These are phyloP conservation scores for Melanomma pulvis-pyrius DNA, from an alignment of 495 filamentous ascomycete genomes.

Conservation along the genomic window DNA sequence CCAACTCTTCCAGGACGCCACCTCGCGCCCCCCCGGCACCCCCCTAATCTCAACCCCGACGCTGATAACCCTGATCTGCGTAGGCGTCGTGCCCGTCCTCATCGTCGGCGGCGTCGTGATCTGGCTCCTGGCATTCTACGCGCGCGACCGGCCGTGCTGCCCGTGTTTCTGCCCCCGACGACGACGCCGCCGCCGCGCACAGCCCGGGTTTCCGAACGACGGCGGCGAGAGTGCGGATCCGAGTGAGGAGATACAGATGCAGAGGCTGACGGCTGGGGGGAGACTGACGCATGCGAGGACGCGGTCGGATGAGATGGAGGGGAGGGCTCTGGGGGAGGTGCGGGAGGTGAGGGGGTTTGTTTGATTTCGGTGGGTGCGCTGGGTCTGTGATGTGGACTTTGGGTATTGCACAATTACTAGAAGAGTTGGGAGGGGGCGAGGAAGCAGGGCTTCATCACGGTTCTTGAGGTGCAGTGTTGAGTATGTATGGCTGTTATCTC, in stretches of 20 bases:
- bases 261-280: background rate
- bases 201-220: background rate
- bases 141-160: background rate
- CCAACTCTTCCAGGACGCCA: background rate
- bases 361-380: background rate
- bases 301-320: background rate
- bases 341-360: background rate
- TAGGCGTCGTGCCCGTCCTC: slow-evolving; percentile 18
- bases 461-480: too few species aligned
- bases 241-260: background rate
- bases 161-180: background rate
- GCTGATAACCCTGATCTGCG: background rate
- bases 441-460: too few species aligned
- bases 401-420: too few species aligned
- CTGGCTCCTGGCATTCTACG: slow-evolving; percentile 4
- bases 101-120: slow-evolving; percentile 12
- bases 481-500: too few species aligned
- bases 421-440: too few species aligned
- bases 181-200: background rate
- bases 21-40: background rate
- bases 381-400: background rate
- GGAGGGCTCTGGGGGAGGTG: background rate
- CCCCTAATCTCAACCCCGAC: background rate
- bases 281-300: background rate
- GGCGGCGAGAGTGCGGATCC: background rate